Percentiles rank a stretch among this genome's conserved stretches.
These are phyloP conservation scores for Pseudozyma thailandica DNA, from an alignment of 1,284 basidiomycete species.

Conservation along the genomic window DNA sequence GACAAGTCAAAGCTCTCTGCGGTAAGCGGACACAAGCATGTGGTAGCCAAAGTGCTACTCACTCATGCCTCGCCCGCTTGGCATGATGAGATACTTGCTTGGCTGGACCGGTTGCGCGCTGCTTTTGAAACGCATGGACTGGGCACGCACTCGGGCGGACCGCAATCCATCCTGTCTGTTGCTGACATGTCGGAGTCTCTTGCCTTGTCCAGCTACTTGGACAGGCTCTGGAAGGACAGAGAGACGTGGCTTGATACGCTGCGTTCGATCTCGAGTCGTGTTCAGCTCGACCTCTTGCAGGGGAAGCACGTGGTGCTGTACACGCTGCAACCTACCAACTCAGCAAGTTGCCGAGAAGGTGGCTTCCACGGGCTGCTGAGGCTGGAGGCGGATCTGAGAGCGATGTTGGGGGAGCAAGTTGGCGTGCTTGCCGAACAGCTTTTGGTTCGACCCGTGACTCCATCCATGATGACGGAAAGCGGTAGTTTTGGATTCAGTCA, in stretches of 20 bases:
- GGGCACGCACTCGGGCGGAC: conserved; percentile 36
- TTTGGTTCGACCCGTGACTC: conserved; percentile 37
- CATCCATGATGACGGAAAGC: conserved; percentile 42
- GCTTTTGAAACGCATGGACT: conserved; percentile 49
- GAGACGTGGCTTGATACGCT: conserved; percentile 50
- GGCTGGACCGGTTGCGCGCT: conserved; percentile 42
- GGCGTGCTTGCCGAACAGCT: conserved; percentile 41
- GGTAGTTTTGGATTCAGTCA: conserved; percentile 36
- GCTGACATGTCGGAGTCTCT: conserved; percentile 33
- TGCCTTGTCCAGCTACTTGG: conserved; percentile 40
- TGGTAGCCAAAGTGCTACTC: conserved; percentile 52
- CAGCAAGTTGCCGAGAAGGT: conserved; percentile 7
- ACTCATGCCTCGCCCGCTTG: conserved; percentile 36
- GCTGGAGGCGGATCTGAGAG: conserved; percentile 38
- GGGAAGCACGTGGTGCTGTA: conserved; percentile 54
- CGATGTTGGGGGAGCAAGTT: conserved; percentile 40
- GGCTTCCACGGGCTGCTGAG: conserved; percentile 35
- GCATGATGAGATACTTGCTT: conserved; percentile 45
- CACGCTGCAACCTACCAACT: conserved; percentile 33
- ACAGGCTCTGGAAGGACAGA: conserved; percentile 26
- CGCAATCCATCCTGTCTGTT: conserved; percentile 31
- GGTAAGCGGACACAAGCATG: conserved; percentile 51
- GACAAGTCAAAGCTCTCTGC: conserved; percentile 59
- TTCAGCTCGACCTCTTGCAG: conserved; percentile 30
- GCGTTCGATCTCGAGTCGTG: conserved; percentile 37